Base-by-base conservation (phyloP, 768 basidiomycete species). In the Terana coerulea region DNA sequence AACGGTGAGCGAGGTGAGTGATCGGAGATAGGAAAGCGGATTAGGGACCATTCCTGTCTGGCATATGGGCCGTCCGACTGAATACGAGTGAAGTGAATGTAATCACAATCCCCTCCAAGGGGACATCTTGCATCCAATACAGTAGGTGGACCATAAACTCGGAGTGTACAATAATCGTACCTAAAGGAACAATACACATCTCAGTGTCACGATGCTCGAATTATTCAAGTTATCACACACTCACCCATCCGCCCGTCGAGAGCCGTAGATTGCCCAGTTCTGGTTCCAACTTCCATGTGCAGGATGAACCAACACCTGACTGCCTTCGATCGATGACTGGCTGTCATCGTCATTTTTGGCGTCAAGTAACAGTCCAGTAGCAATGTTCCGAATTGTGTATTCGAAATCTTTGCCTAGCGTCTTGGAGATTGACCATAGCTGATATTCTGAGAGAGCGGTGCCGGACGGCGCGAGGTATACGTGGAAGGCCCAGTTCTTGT, bases 301-400 rank as follows among this genome's bases (percentile, higher is more conserved):
- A 39, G n/a, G n/a, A n/a, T n/a, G n/a, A n/a, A n/a, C n/a, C n/a
- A n/a, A n/a, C n/a, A n/a, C n/a, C n/a, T n/a, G n/a, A n/a, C n/a
- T n/a, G n/a, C n/a, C n/a, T n/a, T n/a, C n/a, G n/a, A n/a, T n/a
- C n/a, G n/a, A n/a, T n/a, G n/a, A n/a, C n/a, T n/a, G n/a, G n/a
- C n/a, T n/a, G n/a, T n/a, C n/a, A n/a, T n/a, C n/a, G n/a, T n/a
- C n/a, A n/a, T n/a, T n/a, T n/a, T n/a, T n/a, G n/a, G n/a, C 45
- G 30, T 46, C 45, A 10, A 46, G 30, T 15, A 19, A n/a, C 3
- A 21, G 30, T 29, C 45, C 45, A 9, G 45, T 46, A 5, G 45
- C 45, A 24, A 34, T 33, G n/a, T 34, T 46, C 7, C 45, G 29
- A 21, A 46, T 46, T 5, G 45, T 46, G 45, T 46, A 34, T 14